These are phyloP conservation scores for Penicillium dipodomyicola DNA, from an alignment of 495 filamentous ascomycete species.

Conservation along the genomic window DNA sequence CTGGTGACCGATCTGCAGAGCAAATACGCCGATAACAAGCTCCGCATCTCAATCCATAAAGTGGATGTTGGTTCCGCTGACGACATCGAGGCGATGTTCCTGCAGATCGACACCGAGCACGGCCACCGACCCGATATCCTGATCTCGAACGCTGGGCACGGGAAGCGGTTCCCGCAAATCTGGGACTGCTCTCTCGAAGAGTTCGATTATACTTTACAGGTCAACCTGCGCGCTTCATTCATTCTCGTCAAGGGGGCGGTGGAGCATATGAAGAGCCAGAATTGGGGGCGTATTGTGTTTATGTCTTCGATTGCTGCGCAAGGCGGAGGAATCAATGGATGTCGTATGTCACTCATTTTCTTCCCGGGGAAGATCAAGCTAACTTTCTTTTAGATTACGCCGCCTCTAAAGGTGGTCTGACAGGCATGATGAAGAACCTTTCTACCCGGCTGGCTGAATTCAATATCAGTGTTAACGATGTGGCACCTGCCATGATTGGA, in stretches of 20 bases:
- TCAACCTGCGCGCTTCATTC: slow-evolving; percentile 66
- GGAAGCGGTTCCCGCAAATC: slow-evolving; percentile 48
- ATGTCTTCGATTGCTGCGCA: slow-evolving; percentile 66
- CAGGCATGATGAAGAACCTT: slow-evolving; percentile 65
- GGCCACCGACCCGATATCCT: slow-evolving; percentile 60
- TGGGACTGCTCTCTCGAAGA: slow-evolving; percentile 58
- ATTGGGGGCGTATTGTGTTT: slow-evolving; percentile 67
- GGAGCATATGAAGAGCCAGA: slow-evolving; percentile 59
- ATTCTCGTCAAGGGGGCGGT: slow-evolving; percentile 63
- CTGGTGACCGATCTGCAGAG: slow-evolving; percentile 42
- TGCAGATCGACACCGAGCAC: slow-evolving; percentile 51
- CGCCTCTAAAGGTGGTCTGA: slow-evolving; percentile 62
- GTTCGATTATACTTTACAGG: slow-evolving; percentile 63
- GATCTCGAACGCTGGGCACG: slow-evolving; percentile 57
- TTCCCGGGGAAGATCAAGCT: background rate
- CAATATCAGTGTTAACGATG: slow-evolving; percentile 72
- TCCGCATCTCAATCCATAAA: slow-evolving; percentile 54
- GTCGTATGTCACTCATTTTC: slow-evolving; percentile 40
- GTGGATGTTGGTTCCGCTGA: slow-evolving; percentile 54
- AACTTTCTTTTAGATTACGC: slow-evolving; percentile 54
- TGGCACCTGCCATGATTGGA: slow-evolving; percentile 73
- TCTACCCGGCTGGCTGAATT: slow-evolving; percentile 57
- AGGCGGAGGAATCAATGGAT: slow-evolving; percentile 66
- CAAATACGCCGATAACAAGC: slow-evolving; percentile 28
- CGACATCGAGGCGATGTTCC: slow-evolving; percentile 52